These are phyloP conservation scores for Neurospora sp. DNA, from an alignment of 495 filamentous ascomycete genomes.

Conservation along the genomic window DNA sequence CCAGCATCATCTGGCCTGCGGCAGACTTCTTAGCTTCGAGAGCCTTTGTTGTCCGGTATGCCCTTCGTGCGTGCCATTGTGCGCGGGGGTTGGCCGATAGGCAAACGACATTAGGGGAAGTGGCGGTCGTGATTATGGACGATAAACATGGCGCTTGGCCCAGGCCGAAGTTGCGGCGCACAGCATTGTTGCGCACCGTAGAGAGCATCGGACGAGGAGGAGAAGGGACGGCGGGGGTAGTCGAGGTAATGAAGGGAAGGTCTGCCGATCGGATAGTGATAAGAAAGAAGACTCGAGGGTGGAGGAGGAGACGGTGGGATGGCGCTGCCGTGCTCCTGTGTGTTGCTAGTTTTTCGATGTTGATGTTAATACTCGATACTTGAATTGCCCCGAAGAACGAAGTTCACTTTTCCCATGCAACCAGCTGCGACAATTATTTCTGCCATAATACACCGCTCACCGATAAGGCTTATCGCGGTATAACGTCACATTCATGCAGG, in stretches of 20 bases:
- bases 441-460: not conserved
- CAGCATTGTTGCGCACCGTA: not conserved
- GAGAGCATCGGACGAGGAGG: not conserved
- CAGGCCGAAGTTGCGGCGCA: not conserved
- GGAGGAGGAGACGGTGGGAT: not conserved
- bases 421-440: not conserved
- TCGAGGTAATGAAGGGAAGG: not conserved
- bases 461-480: not conserved
- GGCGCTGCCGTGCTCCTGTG: not conserved
- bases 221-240: not conserved
- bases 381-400: not conserved
- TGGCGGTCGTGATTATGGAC: not conserved
- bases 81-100: not conserved
- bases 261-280: not conserved
- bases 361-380: not conserved
- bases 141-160: not conserved
- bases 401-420: not conserved
- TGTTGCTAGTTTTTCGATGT: not conserved
- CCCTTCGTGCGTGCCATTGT: not conserved
- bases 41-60: not conserved
- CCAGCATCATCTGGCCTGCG: not conserved
- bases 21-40: not conserved
- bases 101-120: not conserved
- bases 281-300: not conserved
- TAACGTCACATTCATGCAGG: not conserved